phyloP scores from a whole-genome alignment of 2,329 filamentous ascomycete genomes.

The Monosporascus sp. region DNA sequence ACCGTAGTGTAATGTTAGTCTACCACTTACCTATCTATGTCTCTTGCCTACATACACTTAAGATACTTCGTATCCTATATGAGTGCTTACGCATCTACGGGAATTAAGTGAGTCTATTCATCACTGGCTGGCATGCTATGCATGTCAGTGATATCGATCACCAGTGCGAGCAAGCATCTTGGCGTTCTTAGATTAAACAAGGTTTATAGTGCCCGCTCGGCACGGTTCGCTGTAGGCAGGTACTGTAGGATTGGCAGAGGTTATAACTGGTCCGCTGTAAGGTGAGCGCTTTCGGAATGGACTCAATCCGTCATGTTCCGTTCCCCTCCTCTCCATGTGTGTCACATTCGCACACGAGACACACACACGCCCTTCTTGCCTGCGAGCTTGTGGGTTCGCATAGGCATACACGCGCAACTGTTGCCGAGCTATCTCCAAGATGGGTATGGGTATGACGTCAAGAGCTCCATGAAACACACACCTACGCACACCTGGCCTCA shows the following conservation, averaged over 20 bases:
- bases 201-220: constrained; percentile 20
- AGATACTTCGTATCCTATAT: too few relatives aligned
- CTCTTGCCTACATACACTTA: too few relatives aligned
- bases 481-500: too few relatives aligned
- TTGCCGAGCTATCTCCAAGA: neutral
- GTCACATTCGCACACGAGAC: neutral
- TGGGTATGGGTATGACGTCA: neutral
- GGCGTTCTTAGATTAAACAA: neutral
- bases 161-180: neutral
- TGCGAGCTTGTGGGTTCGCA: neutral
- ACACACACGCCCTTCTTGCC: neutral
- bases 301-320: too few relatives aligned
- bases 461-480: too few relatives aligned
- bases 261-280: neutral
- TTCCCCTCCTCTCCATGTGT: too few relatives aligned
- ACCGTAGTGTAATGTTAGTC: neutral
- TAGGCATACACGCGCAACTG: neutral
- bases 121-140: too few relatives aligned
- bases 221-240: constrained; percentile 18
- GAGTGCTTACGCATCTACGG: too few relatives aligned
- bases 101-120: too few relatives aligned
- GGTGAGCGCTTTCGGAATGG: too few relatives aligned
- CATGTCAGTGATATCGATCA: too few relatives aligned
- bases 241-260: constrained; percentile 3
- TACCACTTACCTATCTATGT: neutral